Evolutionary conservation across 2,329 filamentous ascomycete species (phyloP), one percentile per base, ranked within the genome.

Genomic region (Sporothrix brasiliensis): DNA sequence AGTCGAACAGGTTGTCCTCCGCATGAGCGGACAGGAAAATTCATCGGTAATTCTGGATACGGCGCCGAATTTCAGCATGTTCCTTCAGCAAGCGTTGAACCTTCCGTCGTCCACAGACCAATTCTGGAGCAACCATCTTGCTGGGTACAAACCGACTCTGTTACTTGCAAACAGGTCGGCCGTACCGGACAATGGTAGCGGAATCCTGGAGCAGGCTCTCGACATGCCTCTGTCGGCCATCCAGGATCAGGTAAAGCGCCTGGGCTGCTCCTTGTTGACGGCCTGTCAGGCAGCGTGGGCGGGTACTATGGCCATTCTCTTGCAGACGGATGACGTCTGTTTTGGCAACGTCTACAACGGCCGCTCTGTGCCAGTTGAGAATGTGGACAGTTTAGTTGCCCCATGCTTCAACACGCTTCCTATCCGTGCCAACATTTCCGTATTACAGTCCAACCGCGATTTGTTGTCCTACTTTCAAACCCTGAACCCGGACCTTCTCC

Each of bases 351-450:
- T 97, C 2, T 86, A 94, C 70, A 94, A 88, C 76, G 93, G 94
- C 1, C 88, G 94, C 9, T 90, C 89, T 0, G 77, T 92, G 11
- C 80, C 87, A 0, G 78, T 94, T 2, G 85, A 90, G 6, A 86
- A 85, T 0, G 82, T 94, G 13, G 89, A 94, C 50, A 82, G 84
- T 4, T 85, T 97, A 6, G 87, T 96, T n/a, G 93, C 92, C 0
- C 94, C 94, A 0, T 97, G 93, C 77, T 97, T 97, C 83, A 97
- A 97, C 77, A 97, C 94, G 0, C 80, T 97, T 14, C 93, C 94
- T 0, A 77, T 93, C 1, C 86, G 92, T 34, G 80, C 88, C 19
- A 80, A 87, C 44, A 72, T 91, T 11, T 79, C 83, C 0, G 76
- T 77, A 2, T 77, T 77, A 1, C 81, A 78, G 0, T 84, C 83